Evolutionary conservation across 805 yeast genomes (phyloP), one percentile per base, ranked within the genome.

Genomic region (Kazachstania bromeliacearum): DNA sequence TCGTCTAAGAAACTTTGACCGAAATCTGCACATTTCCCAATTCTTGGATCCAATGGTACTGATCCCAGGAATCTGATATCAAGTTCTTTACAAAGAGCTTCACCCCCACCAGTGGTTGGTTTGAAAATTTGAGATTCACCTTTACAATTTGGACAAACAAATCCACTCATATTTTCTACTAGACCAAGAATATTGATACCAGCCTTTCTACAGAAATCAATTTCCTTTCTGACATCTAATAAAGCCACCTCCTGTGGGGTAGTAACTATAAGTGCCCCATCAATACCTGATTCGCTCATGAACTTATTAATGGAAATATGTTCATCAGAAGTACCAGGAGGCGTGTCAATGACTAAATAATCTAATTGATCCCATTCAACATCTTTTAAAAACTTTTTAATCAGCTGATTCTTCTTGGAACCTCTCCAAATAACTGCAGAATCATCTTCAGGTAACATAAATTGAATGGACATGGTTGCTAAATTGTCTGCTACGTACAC

Each of bases 281-380:
- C 96, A 2, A 92, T 77, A 0, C 96, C 96, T 4, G 81, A 76
- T 24, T 85, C 95, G 50, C 84, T 82, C 71, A 92, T 65, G 53
- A 84, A 88, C 35, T 83, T 78, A 22, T 88, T 84, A 22, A 92
- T 88, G 6, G 94, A 79, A 28, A 92, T 69, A 60, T 92, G 99
- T 57, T 92, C 99, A 60, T 92, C 99, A 0, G 95, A 81, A 0
- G 99, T 92, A 0, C 99, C 98, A 0, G 99, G 99, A 0, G 98
- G 99, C 0, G 99, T 92, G 52, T 92, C 99, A 13, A 92, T 81
- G 12, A 92, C 71, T 46, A 92, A 66, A 51, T 83, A 92, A 57
- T 92, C 96, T 38, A 83, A 60, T 17, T 71, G 70, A 44, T 63
- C 64, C 99, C 99, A 92, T 50, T 85, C 87, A 2, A 92, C 96